phyloP scores from a whole-genome alignment of 2,329 filamentous ascomycete species.

The Graphilbum sp. region DNA sequence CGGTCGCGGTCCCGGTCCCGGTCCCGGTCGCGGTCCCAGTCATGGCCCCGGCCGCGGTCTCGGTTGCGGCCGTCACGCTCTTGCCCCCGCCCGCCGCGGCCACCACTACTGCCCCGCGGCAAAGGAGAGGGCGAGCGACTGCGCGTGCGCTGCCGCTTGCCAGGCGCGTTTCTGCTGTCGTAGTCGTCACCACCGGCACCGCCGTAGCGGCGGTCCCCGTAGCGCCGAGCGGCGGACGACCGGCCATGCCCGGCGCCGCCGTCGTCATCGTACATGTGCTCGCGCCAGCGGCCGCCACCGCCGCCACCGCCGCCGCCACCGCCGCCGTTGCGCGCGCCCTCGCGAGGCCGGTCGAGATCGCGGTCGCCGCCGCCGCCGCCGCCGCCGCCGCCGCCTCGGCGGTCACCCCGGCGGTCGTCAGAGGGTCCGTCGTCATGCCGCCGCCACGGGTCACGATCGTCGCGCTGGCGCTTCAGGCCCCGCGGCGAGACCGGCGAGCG shows the following conservation, averaged over 20 bases:
- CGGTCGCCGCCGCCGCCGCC: constrained; percentile 2
- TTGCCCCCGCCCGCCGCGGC: no score
- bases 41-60: constrained; percentile 11
- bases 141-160: constrained; percentile 39
- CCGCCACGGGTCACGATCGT: constrained; percentile 46
- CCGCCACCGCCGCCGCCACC: constrained; percentile 1
- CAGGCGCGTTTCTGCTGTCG: no score
- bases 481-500: constrained; percentile 32
- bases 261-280: constrained; percentile 22
- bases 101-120: no score
- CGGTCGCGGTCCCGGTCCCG: constrained; percentile 14
- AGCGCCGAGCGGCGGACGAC: background rate
- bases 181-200: no score
- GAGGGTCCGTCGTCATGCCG: no score
- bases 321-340: constrained; percentile 20
- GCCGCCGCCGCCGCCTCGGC: background rate
- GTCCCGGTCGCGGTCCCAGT: constrained; percentile 16
- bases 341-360: constrained; percentile 13
- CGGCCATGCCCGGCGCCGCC: constrained; percentile 28
- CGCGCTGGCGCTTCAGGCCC: constrained; percentile 50
- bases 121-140: constrained; percentile 28
- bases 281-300: background rate
- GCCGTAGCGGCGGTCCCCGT: no score
- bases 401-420: no score
- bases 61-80: constrained; percentile 14